phyloP scores from a whole-genome alignment of 495 filamentous ascomycete species.

The Aspergillus carlsbadensis region DNA sequence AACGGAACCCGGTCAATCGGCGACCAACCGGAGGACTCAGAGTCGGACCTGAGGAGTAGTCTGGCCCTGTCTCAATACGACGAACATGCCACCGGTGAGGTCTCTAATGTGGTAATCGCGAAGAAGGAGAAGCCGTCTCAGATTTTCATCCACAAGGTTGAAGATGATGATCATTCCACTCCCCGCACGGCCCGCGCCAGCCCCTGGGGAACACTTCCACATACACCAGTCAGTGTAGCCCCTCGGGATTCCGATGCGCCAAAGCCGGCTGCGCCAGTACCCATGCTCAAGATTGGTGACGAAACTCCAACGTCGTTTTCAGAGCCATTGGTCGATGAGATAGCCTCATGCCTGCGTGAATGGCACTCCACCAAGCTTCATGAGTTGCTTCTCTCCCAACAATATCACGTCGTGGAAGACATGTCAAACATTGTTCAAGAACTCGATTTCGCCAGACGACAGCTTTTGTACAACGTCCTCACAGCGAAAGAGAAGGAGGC shows the following conservation, averaged over 20 bases:
- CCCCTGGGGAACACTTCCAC: constrained; percentile 31
- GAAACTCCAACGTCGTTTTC: constrained; percentile 85
- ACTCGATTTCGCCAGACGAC: constrained; percentile 78
- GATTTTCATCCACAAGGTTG: constrained; percentile 39
- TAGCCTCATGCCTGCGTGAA: constrained; percentile 91
- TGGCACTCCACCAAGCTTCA: constrained; percentile 98
- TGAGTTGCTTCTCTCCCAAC: constrained; percentile 78
- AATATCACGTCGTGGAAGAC: constrained; percentile 78
- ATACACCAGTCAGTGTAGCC: constrained; percentile 34
- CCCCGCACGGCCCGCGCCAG: constrained; percentile 28
- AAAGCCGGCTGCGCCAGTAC: constrained; percentile 87
- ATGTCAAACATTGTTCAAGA: constrained; percentile 75
- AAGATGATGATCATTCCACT: constrained; percentile 33
- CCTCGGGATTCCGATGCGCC: constrained; percentile 57
- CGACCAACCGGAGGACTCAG: constrained; percentile 19
- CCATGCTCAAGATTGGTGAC: constrained; percentile 95
- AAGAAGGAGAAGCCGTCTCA: constrained; percentile 44
- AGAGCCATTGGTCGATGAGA: constrained; percentile 95
- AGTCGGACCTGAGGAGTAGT: constrained; percentile 27
- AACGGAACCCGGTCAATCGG: constrained; percentile 36
- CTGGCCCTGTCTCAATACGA: constrained; percentile 31
- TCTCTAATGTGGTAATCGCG: constrained; percentile 39
- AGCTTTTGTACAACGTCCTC: constrained; percentile 89
- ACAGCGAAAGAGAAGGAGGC: constrained; percentile 75
- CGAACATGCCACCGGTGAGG: constrained; percentile 28